Conservation (phyloP, 495 filamentous ascomycete species). For the Hypoxylon crocopeplum region DNA sequence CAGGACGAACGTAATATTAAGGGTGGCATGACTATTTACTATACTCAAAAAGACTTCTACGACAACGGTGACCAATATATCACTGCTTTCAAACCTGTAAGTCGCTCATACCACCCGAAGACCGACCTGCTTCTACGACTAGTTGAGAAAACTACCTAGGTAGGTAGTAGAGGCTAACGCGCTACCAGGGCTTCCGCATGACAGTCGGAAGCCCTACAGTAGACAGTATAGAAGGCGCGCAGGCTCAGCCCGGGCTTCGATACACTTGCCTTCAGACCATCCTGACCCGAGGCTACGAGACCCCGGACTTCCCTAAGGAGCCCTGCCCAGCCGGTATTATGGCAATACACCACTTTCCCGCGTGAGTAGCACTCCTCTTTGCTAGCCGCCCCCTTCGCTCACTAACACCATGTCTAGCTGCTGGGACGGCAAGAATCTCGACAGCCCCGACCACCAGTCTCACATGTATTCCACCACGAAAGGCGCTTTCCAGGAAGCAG, state of each 20-base stretch:
- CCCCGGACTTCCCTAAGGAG: conserved; percentile 51
- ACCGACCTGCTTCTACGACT: no score
- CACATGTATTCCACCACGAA: conserved; percentile 53
- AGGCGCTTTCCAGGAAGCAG: conserved; percentile 47
- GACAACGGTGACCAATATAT: conserved; percentile 52
- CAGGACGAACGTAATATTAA: conserved; percentile 50
- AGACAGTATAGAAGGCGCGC: conserved; percentile 32
- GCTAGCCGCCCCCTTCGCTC: background rate
- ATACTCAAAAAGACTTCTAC: conserved; percentile 54
- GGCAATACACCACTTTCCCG: conserved; percentile 46
- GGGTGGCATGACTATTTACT: conserved; percentile 61
- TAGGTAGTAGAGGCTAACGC: conserved; percentile 8
- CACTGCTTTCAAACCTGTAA: conserved; percentile 55
- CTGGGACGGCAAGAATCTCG: conserved; percentile 65
- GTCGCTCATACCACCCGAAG: no score
- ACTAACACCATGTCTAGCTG: conserved; percentile 38
- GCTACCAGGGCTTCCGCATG: conserved; percentile 59
- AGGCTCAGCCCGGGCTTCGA: conserved; percentile 47
- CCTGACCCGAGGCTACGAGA: conserved; percentile 49
- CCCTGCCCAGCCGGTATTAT: conserved; percentile 52
- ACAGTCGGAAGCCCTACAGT: conserved; percentile 54
- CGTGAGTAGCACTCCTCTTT: conserved; percentile 31
- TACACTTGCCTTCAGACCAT: conserved; percentile 55
- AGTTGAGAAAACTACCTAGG: no score
- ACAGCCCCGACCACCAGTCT: no score